Base-by-base conservation (phyloP, 352 stramenopile species). In the Globisporangium polare region DNA sequence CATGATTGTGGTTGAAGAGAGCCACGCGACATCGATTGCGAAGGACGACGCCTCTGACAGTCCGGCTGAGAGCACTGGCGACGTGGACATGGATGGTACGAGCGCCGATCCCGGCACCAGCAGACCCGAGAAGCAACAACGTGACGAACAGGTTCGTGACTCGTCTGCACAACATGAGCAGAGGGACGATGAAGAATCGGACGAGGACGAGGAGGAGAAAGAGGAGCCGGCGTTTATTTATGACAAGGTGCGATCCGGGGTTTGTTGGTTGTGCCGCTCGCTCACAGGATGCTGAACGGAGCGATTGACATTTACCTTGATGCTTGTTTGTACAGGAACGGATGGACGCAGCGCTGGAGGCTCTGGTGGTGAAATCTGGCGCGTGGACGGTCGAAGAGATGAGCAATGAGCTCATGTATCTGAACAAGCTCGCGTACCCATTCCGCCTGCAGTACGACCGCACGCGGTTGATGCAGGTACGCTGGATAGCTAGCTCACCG, bases 371-470 rank as follows among this genome's bases (percentile, higher is more conserved):
- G 15, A 90, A 87, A 56, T 89, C 84, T 12, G 67, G 68, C 8
- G 53, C 62, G 24, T 95, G 86, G 86, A 88, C 71, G 3, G 73
- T 94, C 3, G 83, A 92, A 45, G 77, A 86, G 60, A 71, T 93
- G 46, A 85, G 83, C 2, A 77, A 89, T 43, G 73, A 92, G 62
- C 56, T 92, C 47, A 53, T 92, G 56, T 58, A 76, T 26, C 63
- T 94, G 27, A 89, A 93, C 58, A 85, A 86, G 58, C 52, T 94
- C 9, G 83, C 76, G 26, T 90, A 87, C 53, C 68, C 78, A 50
- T 84, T 78, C 58, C 86, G 83, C 37, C 74, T 77, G 54, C 47
- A 74, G 31, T 86, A 80, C 54, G 82, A 94, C 58, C 80, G 86
- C 39, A 71, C 69, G 35, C 67, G 74, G 31, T 71, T 94, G 22